Base-by-base conservation (phyloP, 2,329 filamentous ascomycete genomes). In the Fusarium sp. region DNA sequence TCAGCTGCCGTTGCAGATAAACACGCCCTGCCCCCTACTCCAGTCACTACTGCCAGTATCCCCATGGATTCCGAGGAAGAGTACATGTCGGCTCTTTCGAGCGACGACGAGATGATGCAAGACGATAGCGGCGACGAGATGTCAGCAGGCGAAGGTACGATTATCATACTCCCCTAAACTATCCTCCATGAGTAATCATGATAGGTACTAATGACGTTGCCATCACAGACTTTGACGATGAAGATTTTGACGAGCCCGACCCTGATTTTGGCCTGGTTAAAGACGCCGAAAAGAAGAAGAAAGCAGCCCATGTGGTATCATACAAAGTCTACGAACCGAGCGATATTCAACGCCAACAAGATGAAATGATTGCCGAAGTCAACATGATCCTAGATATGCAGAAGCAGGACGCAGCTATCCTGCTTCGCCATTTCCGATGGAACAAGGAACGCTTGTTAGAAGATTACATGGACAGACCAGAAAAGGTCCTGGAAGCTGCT, bases 31-130 rank as follows among this genome's bases (percentile, higher is more conserved):
- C 88, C 89, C 22, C 86, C 86, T 17, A 87, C 87, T 7, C 86
- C 87, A 28, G 79, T 86, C 61, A 89, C 87, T 48, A 82, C 78
- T n/a, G 76, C 76, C 22, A 84, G 81, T 51, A 82, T 83, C 78
- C 87, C 83, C 68, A 97, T 97, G 94, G 94, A 97, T 82, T 97
- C 94, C 10, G 95, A 98, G 74, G 94, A 97, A 75, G 95, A 97
- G 63, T 94, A 94, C 79, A 91, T 96, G 87, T 96, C 92, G 73
- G 89, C 90, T 76, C 85, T 90, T 73, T 95, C 92, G 41, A 97
- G 75, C 69, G 90, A 90, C 41, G 89, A 90, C 56, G 90, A 92
- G 68, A 87, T 93, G 62, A 86, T 91, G 78, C 87, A 91, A 67
- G 92, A 94, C 74, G 89, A 92, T 63, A 94, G 92, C 72, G 94